Conservation (phyloP, 2,329 filamentous ascomycete species). For the Cladophialophora bantiana region DNA sequence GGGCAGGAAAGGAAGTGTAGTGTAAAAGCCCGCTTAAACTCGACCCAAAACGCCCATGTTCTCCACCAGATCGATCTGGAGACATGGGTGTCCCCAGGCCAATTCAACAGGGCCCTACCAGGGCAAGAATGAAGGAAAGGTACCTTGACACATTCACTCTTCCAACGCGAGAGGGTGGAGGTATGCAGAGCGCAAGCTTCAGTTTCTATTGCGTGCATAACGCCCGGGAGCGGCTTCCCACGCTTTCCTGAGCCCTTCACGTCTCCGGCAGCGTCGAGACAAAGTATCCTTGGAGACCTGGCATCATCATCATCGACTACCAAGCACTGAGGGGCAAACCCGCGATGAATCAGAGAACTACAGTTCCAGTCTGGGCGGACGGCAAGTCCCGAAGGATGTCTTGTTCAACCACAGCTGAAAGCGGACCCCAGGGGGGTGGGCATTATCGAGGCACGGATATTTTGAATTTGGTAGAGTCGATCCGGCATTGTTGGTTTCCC, state of each 20-base stretch:
- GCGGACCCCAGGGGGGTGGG: not conserved
- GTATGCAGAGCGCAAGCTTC: conserved; percentile 21
- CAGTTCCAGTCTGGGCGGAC: not conserved
- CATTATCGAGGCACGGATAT: not conserved
- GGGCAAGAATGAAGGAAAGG: conserved; percentile 22
- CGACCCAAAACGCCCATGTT: conserved; percentile 25
- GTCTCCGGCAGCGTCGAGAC: conserved; percentile 1
- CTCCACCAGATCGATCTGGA: conserved; percentile 37
- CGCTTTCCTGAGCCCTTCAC: not conserved
- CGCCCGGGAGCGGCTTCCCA: conserved; percentile 3
- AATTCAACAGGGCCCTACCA: conserved; percentile 21
- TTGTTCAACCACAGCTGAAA: conserved; percentile 7
- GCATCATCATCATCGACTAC: not conserved
- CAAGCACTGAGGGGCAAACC: not conserved
- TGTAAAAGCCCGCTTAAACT: conserved; percentile 9
- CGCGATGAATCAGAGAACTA: not conserved
- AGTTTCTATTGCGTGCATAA: conserved; percentile 5
- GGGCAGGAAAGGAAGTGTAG: conserved; percentile 30
- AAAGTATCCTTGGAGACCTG: conserved; percentile 1
- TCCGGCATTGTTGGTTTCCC: not conserved
- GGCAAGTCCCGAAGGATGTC: conserved; percentile 3
- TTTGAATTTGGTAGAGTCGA: not conserved
- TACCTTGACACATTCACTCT: conserved; percentile 36
- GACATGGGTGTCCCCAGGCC: conserved; percentile 26
- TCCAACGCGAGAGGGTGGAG: conserved; percentile 16